Evolutionary conservation across 306 rosid genomes (phyloP), one percentile per base, ranked within the genome.

Genomic region (Rosa rugosa): DNA sequence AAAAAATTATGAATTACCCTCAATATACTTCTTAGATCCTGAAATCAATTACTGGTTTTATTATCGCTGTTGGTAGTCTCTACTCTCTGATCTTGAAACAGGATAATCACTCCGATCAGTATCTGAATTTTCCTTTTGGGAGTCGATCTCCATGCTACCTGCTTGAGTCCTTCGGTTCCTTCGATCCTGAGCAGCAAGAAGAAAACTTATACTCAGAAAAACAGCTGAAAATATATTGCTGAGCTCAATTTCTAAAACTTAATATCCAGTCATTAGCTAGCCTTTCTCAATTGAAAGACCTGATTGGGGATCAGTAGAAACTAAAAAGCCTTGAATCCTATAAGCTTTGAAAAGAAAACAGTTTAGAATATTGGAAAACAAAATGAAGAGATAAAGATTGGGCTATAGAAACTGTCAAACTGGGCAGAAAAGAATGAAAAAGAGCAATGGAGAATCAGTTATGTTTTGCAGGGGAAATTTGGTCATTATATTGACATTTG

Each of bases 91-190:
- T 83, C 89, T 88, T 67, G 91, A 89, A 77, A 70, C 84, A 2
- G 84, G 92, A 71, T 86, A 77, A 71, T 92, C 97, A 75, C 97
- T 92, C 83, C 75, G 80, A 63, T 93, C 98, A 11, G 97, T 91
- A 53, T 93, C 98, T 20, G 98, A 91, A 72, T 53, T 79, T 69
- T 88, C 97, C 80, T 78, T 89, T 78, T 89, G 97, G 31, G 94
- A 87, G 46, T 93, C 98, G 10, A 86, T 89, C 84, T 93, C 98
- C 80, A 78, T 85, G 85, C 92, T 91, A 31, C 79, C 86, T 2
- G 79, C 97, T 80, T 84, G 88, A 50, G 82, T 86, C 87, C 97
- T 88, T 72, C 97, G 79, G 79, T 81, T 85, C 86, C 98, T 90
- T 78, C 97, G 91, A 79, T 93, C 97, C 98, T 93, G 94, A 83